phyloP scores from a whole-genome alignment of 176 grass and related monocot species.

The Rhynchospora pubera region DNA sequence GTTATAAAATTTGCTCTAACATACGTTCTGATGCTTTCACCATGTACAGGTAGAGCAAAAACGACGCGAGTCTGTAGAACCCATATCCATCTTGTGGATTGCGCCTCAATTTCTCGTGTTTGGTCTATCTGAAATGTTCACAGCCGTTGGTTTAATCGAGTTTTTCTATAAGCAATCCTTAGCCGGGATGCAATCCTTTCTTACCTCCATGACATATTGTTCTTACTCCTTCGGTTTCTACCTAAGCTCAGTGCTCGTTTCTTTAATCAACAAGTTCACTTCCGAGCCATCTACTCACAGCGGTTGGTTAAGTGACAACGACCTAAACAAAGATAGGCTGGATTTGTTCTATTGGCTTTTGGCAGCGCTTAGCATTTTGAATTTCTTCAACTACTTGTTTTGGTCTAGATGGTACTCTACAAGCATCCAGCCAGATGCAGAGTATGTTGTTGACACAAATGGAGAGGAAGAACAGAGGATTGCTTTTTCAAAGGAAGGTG shows the following conservation, averaged over 20 bases:
- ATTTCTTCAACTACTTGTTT: slow-evolving; percentile 83
- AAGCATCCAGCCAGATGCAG: slow-evolving; percentile 35
- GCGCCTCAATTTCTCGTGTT: slow-evolving; percentile 82
- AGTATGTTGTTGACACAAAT: slow-evolving; percentile 18
- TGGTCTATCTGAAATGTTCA: slow-evolving; percentile 92
- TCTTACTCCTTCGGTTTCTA: slow-evolving; percentile 95
- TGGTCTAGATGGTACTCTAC: slow-evolving; percentile 74
- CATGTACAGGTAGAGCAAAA: slow-evolving; percentile 30
- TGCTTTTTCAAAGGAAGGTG: background rate
- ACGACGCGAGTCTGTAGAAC: background rate
- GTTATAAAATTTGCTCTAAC: background rate
- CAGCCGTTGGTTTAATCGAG: slow-evolving; percentile 80
- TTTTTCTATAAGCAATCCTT: slow-evolving; percentile 96
- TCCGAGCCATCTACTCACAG: background rate
- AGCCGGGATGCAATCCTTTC: slow-evolving; percentile 71
- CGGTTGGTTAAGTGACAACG: slow-evolving; percentile 78
- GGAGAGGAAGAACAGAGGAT: slow-evolving; percentile 31
- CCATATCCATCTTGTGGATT: slow-evolving; percentile 66
- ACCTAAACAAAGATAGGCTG: slow-evolving; percentile 82
- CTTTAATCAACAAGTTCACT: slow-evolving; percentile 56
- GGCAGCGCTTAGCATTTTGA: slow-evolving; percentile 54
- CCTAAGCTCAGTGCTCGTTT: slow-evolving; percentile 82
- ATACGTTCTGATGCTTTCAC: background rate
- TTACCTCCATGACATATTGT: slow-evolving; percentile 93
- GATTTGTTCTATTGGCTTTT: slow-evolving; percentile 91